A percentile compares a stretch with the other conserved stretches of the same genome.
phyloP scores from a whole-genome alignment of 139 green algal genomes.

The Tetratostichococcus sp. region DNA sequence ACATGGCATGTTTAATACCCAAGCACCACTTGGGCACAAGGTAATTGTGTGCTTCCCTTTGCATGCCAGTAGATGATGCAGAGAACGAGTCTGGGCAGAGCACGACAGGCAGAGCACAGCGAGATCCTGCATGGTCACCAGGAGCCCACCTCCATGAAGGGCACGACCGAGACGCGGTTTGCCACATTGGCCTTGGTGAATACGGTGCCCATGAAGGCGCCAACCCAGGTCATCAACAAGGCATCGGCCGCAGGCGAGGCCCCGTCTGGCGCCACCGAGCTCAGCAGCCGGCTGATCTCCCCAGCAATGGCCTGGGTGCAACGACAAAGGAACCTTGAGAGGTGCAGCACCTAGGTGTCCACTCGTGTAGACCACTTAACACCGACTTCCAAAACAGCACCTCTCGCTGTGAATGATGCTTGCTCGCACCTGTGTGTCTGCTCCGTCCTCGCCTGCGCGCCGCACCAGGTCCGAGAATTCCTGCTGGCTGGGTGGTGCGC shows the following conservation, averaged over 20 bases:
- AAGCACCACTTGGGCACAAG: background rate
- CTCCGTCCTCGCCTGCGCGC: background rate
- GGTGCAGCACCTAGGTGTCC: no score
- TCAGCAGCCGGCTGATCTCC: background rate
- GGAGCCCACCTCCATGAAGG: no score
- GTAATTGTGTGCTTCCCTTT: no score
- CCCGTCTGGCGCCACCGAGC: no score
- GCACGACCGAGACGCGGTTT: background rate
- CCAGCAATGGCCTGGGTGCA: background rate
- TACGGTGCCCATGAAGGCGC: background rate
- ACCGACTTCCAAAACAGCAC: no score
- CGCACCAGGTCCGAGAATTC: background rate
- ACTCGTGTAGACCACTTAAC: no score
- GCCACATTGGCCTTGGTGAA: background rate
- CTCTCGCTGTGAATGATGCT: no score
- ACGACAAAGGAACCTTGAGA: no score
- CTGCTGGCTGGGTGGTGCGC: background rate
- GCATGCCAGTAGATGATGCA: no score
- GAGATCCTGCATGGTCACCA: no score
- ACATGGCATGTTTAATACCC: background rate
- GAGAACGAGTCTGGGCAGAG: no score
- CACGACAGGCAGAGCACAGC: no score
- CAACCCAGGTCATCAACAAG: conserved; percentile 6
- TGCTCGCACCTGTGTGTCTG: background rate
- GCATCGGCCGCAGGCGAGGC: background rate